These are phyloP conservation scores for Yamadazyma sp. DNA, from an alignment of 805 yeast species.

Conservation along the genomic window DNA sequence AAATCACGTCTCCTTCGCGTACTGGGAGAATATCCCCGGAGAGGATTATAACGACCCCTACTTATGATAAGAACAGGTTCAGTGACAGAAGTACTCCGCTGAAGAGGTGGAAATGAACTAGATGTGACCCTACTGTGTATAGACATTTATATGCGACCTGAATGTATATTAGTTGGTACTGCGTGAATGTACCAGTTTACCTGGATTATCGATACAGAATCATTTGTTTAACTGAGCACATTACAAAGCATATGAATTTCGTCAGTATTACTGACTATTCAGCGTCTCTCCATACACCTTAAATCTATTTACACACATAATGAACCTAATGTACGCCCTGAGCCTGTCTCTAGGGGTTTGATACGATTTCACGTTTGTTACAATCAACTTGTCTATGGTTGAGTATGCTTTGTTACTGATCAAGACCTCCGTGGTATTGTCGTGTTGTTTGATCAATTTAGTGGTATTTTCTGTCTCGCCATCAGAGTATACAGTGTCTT, in stretches of 20 bases:
- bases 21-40: slow-evolving; percentile 6
- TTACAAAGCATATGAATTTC: no score
- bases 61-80: slow-evolving; percentile 5
- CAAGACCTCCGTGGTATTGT: slow-evolving; percentile 9
- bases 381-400: slow-evolving; percentile 6
- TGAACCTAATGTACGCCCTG: slow-evolving; percentile 11
- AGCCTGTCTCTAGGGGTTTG: slow-evolving; percentile 6
- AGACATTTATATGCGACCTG: background rate
- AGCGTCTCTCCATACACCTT: background rate
- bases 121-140: no score
- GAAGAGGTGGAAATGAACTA: slow-evolving; percentile 2
- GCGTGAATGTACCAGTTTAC: no score
- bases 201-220: no score
- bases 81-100: slow-evolving; percentile 6
- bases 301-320: slow-evolving; percentile 12
- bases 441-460: slow-evolving; percentile 5
- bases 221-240: no score
- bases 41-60: slow-evolving; percentile 5
- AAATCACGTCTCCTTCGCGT: no score
- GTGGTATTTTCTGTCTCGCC: slow-evolving; percentile 13
- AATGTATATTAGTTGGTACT: slow-evolving; percentile 3
- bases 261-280: no score
- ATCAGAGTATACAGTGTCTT: slow-evolving; percentile 1
- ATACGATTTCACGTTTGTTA: slow-evolving; percentile 2
- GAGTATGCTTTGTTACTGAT: slow-evolving; percentile 6